phyloP scores from a whole-genome alignment of 306 rosid species.

The Cucurbita pepo region DNA sequence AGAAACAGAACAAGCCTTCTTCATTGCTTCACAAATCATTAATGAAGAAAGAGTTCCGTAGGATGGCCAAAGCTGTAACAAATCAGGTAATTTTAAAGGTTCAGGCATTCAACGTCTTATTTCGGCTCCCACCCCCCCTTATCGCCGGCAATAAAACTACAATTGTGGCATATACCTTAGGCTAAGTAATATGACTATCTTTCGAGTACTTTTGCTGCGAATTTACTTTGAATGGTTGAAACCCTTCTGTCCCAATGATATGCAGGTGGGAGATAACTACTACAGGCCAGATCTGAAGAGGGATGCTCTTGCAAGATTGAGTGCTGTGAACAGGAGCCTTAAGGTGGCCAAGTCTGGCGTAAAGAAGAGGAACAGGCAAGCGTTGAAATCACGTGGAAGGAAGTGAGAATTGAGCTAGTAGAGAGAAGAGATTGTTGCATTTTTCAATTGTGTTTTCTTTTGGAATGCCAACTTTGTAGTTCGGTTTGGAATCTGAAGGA shows the following conservation, averaged over 20 bases:
- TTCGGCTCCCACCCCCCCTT: not conserved
- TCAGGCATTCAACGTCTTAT: not conserved
- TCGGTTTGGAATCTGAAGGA: not conserved
- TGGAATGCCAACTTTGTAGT: not conserved
- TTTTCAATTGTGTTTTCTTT: not conserved
- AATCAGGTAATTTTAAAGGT: constrained; percentile 44
- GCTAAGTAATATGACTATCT: not conserved
- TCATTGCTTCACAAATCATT: constrained; percentile 70
- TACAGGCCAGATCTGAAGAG: constrained; percentile 79
- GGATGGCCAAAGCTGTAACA: constrained; percentile 63
- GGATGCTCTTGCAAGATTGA: constrained; percentile 81
- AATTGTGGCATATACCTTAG: not conserved
- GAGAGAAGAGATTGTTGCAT: not conserved
- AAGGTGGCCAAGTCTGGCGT: constrained; percentile 81
- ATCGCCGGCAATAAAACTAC: not conserved
- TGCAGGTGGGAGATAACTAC: constrained; percentile 49
- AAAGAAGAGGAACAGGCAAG: constrained; percentile 88
- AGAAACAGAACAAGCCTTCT: constrained; percentile 82
- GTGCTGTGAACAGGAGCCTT: constrained; percentile 79
- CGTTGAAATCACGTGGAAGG: constrained; percentile 22
- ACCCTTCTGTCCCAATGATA: not conserved
- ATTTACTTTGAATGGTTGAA: not conserved
- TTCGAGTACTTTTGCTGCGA: not conserved
- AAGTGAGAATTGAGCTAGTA: constrained; percentile 9
- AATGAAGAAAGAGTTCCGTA: constrained; percentile 75